Percentiles rank a stretch among this genome's conserved stretches.
phyloP scores from a whole-genome alignment of 352 stramenopile species.

The Phytophthora capsici region DNA sequence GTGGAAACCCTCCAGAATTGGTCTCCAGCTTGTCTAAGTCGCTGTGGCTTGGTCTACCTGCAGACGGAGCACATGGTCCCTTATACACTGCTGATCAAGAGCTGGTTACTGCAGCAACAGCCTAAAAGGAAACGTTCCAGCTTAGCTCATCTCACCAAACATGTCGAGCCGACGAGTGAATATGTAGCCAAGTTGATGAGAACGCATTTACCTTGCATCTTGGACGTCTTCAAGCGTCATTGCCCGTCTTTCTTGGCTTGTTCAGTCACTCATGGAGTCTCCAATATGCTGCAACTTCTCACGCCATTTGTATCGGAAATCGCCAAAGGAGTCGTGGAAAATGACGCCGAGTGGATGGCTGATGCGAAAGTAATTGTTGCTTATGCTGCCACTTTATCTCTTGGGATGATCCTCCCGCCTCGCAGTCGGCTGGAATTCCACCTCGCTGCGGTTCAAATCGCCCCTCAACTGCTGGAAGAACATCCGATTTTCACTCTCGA shows the following conservation, averaged over 20 bases:
- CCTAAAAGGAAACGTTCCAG: conserved; percentile 16
- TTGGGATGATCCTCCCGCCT: conserved; percentile 40
- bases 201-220: conserved; percentile 45
- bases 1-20: conserved; percentile 57
- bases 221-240: conserved; percentile 66
- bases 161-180: conserved; percentile 27
- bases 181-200: conserved; percentile 55
- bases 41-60: conserved; percentile 68
- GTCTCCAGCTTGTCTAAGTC: conserved; percentile 55
- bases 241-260: conserved; percentile 46
- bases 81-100: conserved; percentile 76
- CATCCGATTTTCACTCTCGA: conserved; percentile 28
- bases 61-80: conserved; percentile 52
- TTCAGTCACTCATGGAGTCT: conserved; percentile 48
- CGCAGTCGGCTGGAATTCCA: conserved; percentile 44
- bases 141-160: conserved; percentile 19
- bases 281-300: conserved; percentile 55
- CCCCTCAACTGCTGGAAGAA: conserved; percentile 34
- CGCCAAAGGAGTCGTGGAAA: conserved; percentile 34
- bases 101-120: conserved; percentile 49
- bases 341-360: conserved; percentile 15
- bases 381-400: conserved; percentile 42
- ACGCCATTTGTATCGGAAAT: conserved; percentile 46
- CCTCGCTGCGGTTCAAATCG: conserved; percentile 22
- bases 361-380: conserved; percentile 48